phyloP scores from a whole-genome alignment of 345 rosid species.

The Moringa oleifera region DNA sequence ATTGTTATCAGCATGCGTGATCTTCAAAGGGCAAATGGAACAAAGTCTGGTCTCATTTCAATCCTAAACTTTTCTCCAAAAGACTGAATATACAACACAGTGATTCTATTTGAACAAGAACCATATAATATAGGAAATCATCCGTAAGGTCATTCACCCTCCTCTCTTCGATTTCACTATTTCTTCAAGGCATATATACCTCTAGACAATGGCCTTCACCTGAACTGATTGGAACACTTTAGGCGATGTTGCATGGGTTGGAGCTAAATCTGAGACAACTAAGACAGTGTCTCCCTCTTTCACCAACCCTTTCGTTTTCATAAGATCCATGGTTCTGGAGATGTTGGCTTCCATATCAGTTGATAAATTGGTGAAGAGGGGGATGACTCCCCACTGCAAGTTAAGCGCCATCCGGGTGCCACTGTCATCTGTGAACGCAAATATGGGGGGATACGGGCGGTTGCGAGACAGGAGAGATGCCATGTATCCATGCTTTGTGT shows the following conservation, averaged over 20 bases:
- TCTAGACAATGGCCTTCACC: conserved; percentile 44
- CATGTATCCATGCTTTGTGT: conserved; percentile 64
- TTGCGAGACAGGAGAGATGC: conserved; percentile 65
- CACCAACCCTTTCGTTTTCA: conserved; percentile 47
- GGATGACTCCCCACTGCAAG: conserved; percentile 71
- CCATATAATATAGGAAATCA: neutral
- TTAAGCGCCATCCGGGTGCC: conserved; percentile 53
- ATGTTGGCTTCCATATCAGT: conserved; percentile 59
- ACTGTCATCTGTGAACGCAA: conserved; percentile 45
- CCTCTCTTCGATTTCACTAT: neutral
- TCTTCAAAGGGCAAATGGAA: neutral
- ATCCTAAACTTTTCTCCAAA: too few species aligned
- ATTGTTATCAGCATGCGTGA: neutral
- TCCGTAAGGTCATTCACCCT: neutral
- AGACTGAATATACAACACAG: too few species aligned
- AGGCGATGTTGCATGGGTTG: conserved; percentile 26
- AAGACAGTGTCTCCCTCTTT: conserved; percentile 38
- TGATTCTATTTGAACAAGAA: neutral
- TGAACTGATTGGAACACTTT: conserved; percentile 47
- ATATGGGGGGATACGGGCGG: conserved; percentile 68
- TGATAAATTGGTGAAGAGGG: conserved; percentile 35
- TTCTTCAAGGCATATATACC: neutral
- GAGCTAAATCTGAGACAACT: conserved; percentile 54
- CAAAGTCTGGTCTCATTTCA: neutral
- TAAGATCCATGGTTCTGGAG: conserved; percentile 32